These are phyloP conservation scores for Pyrus hybrid DNA, from an alignment of 331 rosid genomes.

Conservation along the genomic window DNA sequence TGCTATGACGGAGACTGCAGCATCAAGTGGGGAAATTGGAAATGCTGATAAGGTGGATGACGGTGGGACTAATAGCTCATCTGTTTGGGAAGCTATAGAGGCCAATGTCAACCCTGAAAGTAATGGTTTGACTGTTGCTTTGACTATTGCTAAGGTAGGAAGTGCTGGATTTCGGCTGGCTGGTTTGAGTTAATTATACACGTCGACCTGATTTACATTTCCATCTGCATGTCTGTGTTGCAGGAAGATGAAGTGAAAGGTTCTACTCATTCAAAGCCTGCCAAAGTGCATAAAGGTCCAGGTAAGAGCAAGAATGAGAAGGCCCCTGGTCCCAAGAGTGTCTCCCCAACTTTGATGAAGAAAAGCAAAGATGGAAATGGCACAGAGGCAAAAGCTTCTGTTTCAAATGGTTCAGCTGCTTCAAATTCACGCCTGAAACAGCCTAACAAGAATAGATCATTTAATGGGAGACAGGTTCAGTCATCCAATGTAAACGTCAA, in stretches of 20 bases:
- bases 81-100: slow-evolving; percentile 34
- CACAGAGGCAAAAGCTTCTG: slow-evolving; percentile 35
- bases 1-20: slow-evolving; percentile 9
- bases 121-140: slow-evolving; percentile 33
- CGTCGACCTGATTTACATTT: slow-evolving; percentile 1
- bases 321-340: slow-evolving; percentile 25
- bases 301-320: slow-evolving; percentile 50
- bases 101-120: slow-evolving; percentile 25
- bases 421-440: slow-evolving; percentile 36
- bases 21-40: slow-evolving; percentile 39
- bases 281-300: slow-evolving; percentile 37
- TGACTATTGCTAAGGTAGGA: slow-evolving; percentile 47
- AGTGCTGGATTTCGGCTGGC: background rate
- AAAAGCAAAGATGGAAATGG: slow-evolving; percentile 55
- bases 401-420: too few relatives aligned
- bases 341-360: slow-evolving; percentile 26
- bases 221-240: slow-evolving; percentile 8
- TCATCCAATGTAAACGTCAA: slow-evolving; percentile 34
- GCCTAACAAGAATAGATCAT: slow-evolving; percentile 38
- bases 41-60: slow-evolving; percentile 29
- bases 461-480: slow-evolving; percentile 43
- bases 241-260: slow-evolving; percentile 48
- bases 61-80: slow-evolving; percentile 26
- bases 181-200: slow-evolving; percentile 1
- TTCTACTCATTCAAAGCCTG: slow-evolving; percentile 24